phyloP scores from a whole-genome alignment of 352 stramenopile genomes.

The Phytophthora fragariaefolia region DNA sequence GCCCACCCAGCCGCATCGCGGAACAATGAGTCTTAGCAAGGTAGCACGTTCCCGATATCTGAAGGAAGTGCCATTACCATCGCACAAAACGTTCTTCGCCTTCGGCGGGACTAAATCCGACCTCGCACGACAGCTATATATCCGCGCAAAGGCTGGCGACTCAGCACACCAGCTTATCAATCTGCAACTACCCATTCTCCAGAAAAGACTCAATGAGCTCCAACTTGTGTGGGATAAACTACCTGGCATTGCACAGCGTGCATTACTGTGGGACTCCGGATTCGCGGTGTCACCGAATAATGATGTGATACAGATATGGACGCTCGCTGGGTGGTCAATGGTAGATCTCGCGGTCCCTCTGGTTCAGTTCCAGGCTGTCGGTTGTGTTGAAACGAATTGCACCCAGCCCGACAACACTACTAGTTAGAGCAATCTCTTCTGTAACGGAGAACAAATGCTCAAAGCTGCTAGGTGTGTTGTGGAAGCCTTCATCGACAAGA shows the following conservation, averaged over 20 bases:
- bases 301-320: constrained; percentile 23
- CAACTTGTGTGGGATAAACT: constrained; percentile 11
- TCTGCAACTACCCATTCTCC: background rate
- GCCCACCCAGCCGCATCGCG: no score
- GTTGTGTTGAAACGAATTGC: constrained; percentile 20
- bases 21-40: no score
- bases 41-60: no score
- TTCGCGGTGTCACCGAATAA: constrained; percentile 14
- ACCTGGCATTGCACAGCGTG: constrained; percentile 26
- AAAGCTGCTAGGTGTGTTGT: constrained; percentile 21
- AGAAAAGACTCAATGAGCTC: background rate
- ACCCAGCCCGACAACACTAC: constrained; percentile 19
- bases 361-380: constrained; percentile 5
- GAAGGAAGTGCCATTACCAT: constrained; percentile 3
- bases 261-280: constrained; percentile 32
- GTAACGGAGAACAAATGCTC: constrained; percentile 27
- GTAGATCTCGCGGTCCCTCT: constrained; percentile 23
- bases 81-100: background rate
- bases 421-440: constrained; percentile 22
- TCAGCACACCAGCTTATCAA: background rate
- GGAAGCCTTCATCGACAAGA: constrained; percentile 12
- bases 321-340: constrained; percentile 16
- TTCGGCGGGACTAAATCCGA: constrained; percentile 1
- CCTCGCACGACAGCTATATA: background rate
- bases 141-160: constrained; percentile 3